A percentile compares a stretch with the other conserved stretches of the same genome.
These are phyloP conservation scores for Mycena leptocephala DNA, from an alignment of 768 basidiomycete genomes.

Conservation along the genomic window DNA sequence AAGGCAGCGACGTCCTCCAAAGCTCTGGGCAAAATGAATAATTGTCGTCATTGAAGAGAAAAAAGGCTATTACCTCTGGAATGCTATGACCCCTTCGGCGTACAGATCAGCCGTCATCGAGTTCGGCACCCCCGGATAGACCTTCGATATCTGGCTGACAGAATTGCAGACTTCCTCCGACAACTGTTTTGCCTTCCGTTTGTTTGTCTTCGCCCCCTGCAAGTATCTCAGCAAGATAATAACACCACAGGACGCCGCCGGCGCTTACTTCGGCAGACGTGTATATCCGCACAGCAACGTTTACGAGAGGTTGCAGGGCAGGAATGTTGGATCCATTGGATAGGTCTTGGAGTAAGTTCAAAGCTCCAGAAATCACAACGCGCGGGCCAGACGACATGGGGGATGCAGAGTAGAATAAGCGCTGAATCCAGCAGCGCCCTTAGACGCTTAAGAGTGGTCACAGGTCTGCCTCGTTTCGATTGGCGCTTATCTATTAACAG, in stretches of 20 bases:
- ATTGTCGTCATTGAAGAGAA: too few relatives aligned
- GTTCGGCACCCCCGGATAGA: neutral
- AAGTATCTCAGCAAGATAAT: neutral
- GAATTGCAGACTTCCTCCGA: neutral
- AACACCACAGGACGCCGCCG: too few relatives aligned
- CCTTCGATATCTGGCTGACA: neutral
- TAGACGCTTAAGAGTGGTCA: neutral
- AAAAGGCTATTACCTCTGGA: neutral
- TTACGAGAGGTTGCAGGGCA: neutral
- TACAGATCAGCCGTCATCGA: neutral
- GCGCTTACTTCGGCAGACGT: neutral
- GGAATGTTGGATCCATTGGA: slow-evolving; percentile 5
- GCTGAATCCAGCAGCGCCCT: neutral
- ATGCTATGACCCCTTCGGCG: neutral
- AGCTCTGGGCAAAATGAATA: neutral
- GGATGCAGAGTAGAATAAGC: neutral
- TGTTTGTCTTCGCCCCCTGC: neutral
- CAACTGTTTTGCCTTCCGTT: neutral
- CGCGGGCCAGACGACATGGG: neutral
- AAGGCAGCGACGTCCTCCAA: neutral
- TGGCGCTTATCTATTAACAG: neutral
- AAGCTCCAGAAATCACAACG: neutral
- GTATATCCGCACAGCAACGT: neutral
- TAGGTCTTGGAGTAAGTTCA: neutral
- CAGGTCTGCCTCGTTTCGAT: neutral